These are phyloP conservation scores for Yamadazyma friedrichii DNA, from an alignment of 1,139 yeast species.

Conservation along the genomic window DNA sequence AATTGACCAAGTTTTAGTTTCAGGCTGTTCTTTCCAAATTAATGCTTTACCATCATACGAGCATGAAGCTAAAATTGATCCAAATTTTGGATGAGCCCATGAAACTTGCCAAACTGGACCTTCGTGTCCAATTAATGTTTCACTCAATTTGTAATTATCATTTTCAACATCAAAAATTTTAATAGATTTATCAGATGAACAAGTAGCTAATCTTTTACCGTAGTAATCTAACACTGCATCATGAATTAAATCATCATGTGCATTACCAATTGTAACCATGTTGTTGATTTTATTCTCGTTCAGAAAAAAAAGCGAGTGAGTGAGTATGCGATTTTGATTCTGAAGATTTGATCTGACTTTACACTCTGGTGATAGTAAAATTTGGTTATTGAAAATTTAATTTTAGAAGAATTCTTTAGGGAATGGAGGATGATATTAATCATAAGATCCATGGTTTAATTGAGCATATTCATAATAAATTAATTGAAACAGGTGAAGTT, in stretches of 20 bases:
- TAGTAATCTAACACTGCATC: conserved; percentile 97
- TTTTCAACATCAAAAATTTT: conserved; percentile 90
- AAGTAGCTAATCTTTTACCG: conserved; percentile 92
- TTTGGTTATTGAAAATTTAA: too few relatives aligned
- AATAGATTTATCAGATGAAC: conserved; percentile 92
- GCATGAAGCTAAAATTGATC: conserved; percentile 89
- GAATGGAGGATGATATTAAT: conserved; percentile 15
- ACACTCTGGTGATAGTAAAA: too few relatives aligned
- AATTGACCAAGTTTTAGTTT: conserved; percentile 82
- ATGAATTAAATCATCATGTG: conserved; percentile 88
- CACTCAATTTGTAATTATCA: conserved; percentile 72
- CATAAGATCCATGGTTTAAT: conserved; percentile 11
- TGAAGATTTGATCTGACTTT: neutral
- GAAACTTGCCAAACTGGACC: conserved; percentile 99
- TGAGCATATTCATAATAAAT: conserved; percentile 6
- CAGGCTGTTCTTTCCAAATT: conserved; percentile 86
- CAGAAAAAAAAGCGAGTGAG: neutral
- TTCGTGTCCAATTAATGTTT: conserved; percentile 85
- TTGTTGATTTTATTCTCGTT: conserved; percentile 3
- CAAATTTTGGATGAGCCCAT: conserved; percentile 99
- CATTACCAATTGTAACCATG: conserved; percentile 75
- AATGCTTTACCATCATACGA: conserved; percentile 94
- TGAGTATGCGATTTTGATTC: conserved; percentile 2
- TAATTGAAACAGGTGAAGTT: conserved; percentile 9
- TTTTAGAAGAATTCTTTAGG: too few relatives aligned